These are phyloP conservation scores for Brassica napus DNA, from an alignment of 345 rosid species.

Conservation along the genomic window DNA sequence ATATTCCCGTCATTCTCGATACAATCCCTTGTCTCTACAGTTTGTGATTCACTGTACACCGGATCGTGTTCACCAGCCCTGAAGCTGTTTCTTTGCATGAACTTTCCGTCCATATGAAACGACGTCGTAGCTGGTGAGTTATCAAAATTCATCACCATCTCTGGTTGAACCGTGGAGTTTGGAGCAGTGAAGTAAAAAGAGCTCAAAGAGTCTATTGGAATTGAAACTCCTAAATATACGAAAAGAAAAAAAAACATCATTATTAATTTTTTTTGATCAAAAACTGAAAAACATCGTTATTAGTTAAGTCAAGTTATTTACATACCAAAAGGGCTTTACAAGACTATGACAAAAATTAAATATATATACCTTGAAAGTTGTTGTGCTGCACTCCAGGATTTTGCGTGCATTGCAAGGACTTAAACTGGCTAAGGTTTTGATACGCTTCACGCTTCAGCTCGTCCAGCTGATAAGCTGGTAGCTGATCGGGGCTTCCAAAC, in stretches of 20 bases:
- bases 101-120: slow-evolving; percentile 18
- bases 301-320: background rate
- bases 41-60: background rate
- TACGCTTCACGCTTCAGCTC: slow-evolving; percentile 53
- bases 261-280: no score
- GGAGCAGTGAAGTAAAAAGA: background rate
- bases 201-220: slow-evolving; percentile 11
- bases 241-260: background rate
- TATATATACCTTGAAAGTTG: slow-evolving; percentile 27
- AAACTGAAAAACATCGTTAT: background rate
- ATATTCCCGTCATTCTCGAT: background rate
- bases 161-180: slow-evolving; percentile 34
- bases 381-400: slow-evolving; percentile 16
- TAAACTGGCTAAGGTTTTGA: slow-evolving; percentile 34
- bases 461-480: slow-evolving; percentile 48
- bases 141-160: slow-evolving; percentile 33
- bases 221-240: slow-evolving; percentile 4
- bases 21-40: slow-evolving; percentile 6
- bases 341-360: background rate
- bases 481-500: slow-evolving; percentile 35
- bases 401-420: slow-evolving; percentile 37
- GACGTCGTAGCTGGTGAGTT: slow-evolving; percentile 16
- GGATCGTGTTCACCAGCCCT: slow-evolving; percentile 8
- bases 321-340: background rate
- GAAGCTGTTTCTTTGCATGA: slow-evolving; percentile 22